Evolutionary conservation across 805 yeast species (phyloP).

Genomic region (Torulaspora maleeae): DNA sequence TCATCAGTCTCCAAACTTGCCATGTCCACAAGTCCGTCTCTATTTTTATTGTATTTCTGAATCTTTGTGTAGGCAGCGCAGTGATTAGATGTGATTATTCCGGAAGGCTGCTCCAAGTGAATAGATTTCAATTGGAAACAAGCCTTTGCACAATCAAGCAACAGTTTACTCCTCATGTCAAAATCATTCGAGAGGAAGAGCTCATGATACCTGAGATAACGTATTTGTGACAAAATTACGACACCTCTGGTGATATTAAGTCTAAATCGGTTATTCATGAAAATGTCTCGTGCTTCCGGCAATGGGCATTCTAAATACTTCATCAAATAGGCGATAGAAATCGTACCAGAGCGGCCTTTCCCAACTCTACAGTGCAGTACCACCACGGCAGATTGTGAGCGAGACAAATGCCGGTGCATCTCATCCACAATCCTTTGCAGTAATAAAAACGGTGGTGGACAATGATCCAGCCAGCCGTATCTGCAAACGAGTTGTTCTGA

Average conservation of each 20-base stretch:
- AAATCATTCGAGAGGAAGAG: slow-evolving; percentile 18
- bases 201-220: slow-evolving; percentile 61
- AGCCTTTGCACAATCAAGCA: slow-evolving; percentile 10
- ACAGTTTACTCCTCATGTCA: slow-evolving; percentile 8
- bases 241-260: slow-evolving; percentile 59
- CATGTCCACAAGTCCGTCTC: slow-evolving; percentile 16
- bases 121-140: slow-evolving; percentile 19
- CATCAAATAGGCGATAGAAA: slow-evolving; percentile 69
- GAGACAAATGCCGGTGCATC: slow-evolving; percentile 42
- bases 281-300: slow-evolving; percentile 47
- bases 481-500: slow-evolving; percentile 8
- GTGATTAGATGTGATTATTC: slow-evolving; percentile 8
- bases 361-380: slow-evolving; percentile 87
- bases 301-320: slow-evolving; percentile 38
- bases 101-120: slow-evolving; percentile 19
- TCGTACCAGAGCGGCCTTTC: slow-evolving; percentile 83
- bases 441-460: slow-evolving; percentile 60
- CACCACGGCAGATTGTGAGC: slow-evolving; percentile 45
- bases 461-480: slow-evolving; percentile 71
- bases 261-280: slow-evolving; percentile 56
- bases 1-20: slow-evolving; percentile 14
- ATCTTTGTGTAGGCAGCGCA: slow-evolving; percentile 18
- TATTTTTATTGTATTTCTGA: slow-evolving; percentile 19
- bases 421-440: slow-evolving; percentile 43
- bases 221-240: slow-evolving; percentile 60